Percentiles rank a stretch among this genome's conserved stretches.
Conservation (phyloP, 192 early-diverging fungal species). For the Umbelopsis isabellina region DNA sequence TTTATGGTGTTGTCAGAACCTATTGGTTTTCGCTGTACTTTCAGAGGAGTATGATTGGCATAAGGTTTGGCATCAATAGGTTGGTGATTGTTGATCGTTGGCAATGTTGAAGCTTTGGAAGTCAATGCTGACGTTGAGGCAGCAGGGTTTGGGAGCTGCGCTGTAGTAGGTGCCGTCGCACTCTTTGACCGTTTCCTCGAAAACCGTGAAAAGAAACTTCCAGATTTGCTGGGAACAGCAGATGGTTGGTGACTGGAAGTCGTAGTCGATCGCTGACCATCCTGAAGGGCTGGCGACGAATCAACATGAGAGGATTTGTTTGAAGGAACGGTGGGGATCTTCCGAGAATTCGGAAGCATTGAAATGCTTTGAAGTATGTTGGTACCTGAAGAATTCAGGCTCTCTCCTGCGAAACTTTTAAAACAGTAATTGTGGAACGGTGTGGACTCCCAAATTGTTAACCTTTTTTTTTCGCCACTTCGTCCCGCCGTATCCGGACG, state of each 20-base stretch:
- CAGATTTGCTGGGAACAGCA: not conserved
- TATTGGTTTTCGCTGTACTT: slow-evolving; percentile 19
- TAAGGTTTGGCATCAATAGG: not conserved
- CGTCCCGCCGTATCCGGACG: not conserved
- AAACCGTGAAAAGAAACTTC: slow-evolving; percentile 11
- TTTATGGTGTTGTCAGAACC: not conserved
- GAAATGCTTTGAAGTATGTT: not conserved
- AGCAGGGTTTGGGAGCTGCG: not conserved
- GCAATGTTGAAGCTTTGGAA: not conserved
- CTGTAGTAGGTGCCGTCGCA: not conserved
- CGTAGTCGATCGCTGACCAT: not conserved
- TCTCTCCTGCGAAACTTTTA: slow-evolving; percentile 14
- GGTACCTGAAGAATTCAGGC: slow-evolving; percentile 4
- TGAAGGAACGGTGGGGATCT: slow-evolving; percentile 17
- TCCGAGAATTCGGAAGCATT: slow-evolving; percentile 24
- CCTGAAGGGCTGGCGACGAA: not conserved
- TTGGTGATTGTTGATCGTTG: not conserved
- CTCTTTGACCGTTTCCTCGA: slow-evolving; percentile 7
- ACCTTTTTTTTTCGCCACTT: not conserved
- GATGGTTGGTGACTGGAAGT: not conserved
- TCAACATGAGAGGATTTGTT: not conserved
- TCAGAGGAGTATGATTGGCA: not conserved
- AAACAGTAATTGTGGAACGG: not conserved
- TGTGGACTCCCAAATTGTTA: not conserved
- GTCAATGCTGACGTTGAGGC: not conserved